Evolutionary conservation across 176 grass and related monocot genomes (phyloP).

Genomic region (Oryza glumipatula): DNA sequence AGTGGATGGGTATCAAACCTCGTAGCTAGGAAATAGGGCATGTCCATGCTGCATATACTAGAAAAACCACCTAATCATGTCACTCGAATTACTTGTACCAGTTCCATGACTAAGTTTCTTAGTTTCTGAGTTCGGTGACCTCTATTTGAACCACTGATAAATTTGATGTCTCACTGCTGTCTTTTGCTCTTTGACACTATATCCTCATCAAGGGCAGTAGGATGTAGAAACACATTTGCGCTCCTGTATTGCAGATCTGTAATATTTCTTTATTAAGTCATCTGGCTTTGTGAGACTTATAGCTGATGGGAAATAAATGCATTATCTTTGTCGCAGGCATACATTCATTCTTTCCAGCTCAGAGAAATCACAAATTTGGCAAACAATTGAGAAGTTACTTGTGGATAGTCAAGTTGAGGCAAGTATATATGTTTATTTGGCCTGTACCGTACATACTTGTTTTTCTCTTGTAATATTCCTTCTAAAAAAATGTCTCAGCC

Average conservation of each 20-base stretch:
- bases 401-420: constrained; percentile 98
- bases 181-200: neutral
- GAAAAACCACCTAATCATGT: neutral
- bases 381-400: constrained; percentile 85
- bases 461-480: neutral
- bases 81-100: neutral
- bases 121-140: neutral
- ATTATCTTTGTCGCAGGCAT: constrained; percentile 65
- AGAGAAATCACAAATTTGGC: constrained; percentile 88
- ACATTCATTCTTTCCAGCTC: constrained; percentile 75
- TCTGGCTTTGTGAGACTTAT: constrained; percentile 1
- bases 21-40: neutral
- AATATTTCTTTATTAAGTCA: constrained; percentile 5
- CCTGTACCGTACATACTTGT: neutral
- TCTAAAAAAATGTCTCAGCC: neutral
- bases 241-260: neutral
- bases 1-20: neutral
- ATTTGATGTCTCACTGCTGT: neutral
- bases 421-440: constrained; percentile 58
- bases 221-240: constrained; percentile 3
- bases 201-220: constrained; percentile 9
- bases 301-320: constrained; percentile 27
- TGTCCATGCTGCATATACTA: neutral
- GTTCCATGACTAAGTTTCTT: neutral
- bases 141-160: neutral